Evolutionary conservation across 1,284 basidiomycete genomes (phyloP).

Genomic region (Apiotrichum porosum): DNA sequence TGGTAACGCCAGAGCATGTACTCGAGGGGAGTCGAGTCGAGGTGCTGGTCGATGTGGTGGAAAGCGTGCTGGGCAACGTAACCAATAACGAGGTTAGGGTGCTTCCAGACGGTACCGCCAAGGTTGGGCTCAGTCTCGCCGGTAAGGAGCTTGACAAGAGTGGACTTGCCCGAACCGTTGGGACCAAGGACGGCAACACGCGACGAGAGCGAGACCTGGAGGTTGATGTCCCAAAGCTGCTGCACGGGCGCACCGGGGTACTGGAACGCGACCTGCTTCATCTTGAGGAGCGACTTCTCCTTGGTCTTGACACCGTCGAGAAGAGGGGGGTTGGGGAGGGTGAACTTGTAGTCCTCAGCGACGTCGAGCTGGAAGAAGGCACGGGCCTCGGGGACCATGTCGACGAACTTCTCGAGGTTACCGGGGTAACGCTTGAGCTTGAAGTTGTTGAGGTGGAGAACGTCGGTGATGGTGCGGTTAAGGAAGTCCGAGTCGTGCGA

Average conservation of each 20-base stretch:
- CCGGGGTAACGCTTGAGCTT: conserved; percentile 96
- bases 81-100: conserved; percentile 97
- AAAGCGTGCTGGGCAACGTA: conserved; percentile 98
- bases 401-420: conserved; percentile 94
- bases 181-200: conserved; percentile 95
- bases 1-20: conserved; percentile 99
- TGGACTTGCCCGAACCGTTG: conserved; percentile 97
- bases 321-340: conserved; percentile 89
- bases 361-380: conserved; percentile 95
- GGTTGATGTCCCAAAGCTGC: conserved; percentile 88
- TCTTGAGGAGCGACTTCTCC: conserved; percentile 95
- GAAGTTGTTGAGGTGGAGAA: conserved; percentile 98
- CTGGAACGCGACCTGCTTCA: conserved; percentile 96
- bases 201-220: conserved; percentile 94
- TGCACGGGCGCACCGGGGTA: conserved; percentile 80
- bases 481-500: conserved; percentile 99
- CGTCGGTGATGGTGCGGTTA: conserved; percentile 98
- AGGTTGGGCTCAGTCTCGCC: conserved; percentile 96
- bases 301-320: conserved; percentile 99
- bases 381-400: conserved; percentile 93
- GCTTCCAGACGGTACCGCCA: conserved; percentile 97
- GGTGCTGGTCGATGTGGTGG: conserved; percentile 97
- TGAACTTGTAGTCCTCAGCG: conserved; percentile 93
- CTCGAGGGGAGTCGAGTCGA: conserved; percentile 96
- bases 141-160: conserved; percentile 96